phyloP scores from a whole-genome alignment of 352 stramenopile species.

The Pythium guiyangense region DNA sequence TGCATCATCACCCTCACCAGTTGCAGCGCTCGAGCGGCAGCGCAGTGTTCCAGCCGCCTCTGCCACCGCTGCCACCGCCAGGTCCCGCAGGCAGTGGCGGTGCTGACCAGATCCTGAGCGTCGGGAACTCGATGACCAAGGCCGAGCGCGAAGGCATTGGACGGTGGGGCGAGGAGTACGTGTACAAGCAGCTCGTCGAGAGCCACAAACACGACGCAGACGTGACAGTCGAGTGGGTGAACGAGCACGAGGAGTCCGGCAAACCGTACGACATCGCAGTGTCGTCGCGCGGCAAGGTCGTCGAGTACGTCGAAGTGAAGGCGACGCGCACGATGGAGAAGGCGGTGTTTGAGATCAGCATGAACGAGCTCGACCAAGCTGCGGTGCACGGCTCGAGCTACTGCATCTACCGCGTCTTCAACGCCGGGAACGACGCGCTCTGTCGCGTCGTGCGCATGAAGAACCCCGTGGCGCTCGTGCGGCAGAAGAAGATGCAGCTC shows the following conservation, averaged over 20 bases:
- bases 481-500: constrained; percentile 78
- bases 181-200: constrained; percentile 65
- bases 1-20: background rate
- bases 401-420: constrained; percentile 85
- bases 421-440: constrained; percentile 59
- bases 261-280: constrained; percentile 79
- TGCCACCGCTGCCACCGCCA: background rate
- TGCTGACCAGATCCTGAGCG: constrained; percentile 9
- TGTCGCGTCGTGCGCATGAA: constrained; percentile 82
- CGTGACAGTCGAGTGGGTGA: constrained; percentile 63
- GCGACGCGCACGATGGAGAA: constrained; percentile 87
- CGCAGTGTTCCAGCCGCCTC: constrained; percentile 4
- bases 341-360: constrained; percentile 84
- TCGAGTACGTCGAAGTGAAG: constrained; percentile 87
- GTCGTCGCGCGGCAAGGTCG: constrained; percentile 34
- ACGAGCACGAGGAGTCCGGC: constrained; percentile 73
- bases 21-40: background rate
- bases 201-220: constrained; percentile 30
- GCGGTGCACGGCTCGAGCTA: constrained; percentile 71
- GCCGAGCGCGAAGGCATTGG: constrained; percentile 73
- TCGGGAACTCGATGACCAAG: constrained; percentile 64
- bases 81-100: background rate
- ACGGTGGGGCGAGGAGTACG: constrained; percentile 81
- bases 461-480: constrained; percentile 76
- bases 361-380: constrained; percentile 85